Percentiles rank a stretch among this genome's conserved stretches.
These are phyloP conservation scores for Exserohilum turcica DNA, from an alignment of 2,329 filamentous ascomycete genomes.

Conservation along the genomic window DNA sequence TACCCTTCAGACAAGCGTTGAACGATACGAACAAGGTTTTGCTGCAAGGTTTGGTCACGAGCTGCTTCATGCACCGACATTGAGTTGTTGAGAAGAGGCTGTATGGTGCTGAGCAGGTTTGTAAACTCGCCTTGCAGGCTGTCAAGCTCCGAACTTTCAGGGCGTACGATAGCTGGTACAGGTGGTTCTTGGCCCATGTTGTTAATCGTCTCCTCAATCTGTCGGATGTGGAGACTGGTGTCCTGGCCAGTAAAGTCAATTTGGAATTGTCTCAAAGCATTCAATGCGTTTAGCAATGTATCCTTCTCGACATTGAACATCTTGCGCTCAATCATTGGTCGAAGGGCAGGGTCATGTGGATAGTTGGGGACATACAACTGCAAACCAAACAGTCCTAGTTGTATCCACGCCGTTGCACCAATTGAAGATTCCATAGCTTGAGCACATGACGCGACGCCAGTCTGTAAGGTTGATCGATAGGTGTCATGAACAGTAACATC, in stretches of 20 bases:
- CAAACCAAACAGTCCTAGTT: conserved; percentile 75
- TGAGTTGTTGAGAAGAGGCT: conserved; percentile 32
- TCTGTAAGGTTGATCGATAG: conserved; percentile 44
- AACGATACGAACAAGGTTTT: conserved; percentile 71
- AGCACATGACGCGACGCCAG: conserved; percentile 21
- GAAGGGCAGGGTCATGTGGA: conserved; percentile 77
- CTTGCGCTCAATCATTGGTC: conserved; percentile 65
- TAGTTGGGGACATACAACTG: conserved; percentile 84
- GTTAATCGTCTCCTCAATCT: conserved; percentile 66
- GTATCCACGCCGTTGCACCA: conserved; percentile 67
- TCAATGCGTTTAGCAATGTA: conserved; percentile 62
- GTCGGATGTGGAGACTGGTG: conserved; percentile 68
- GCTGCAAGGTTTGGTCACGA: conserved; percentile 49
- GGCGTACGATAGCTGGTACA: conserved; percentile 72
- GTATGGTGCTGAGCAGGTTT: conserved; percentile 63
- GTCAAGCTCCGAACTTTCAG: conserved; percentile 68
- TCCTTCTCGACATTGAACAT: conserved; percentile 62
- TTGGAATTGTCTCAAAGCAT: conserved; percentile 70
- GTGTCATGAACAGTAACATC: conserved; percentile 16
- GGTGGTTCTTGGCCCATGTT: conserved; percentile 70
- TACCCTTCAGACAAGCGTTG: conserved; percentile 72
- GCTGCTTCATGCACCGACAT: conserved; percentile 33
- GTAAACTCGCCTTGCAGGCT: conserved; percentile 82
- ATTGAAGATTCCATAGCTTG: not conserved
- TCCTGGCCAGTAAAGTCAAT: conserved; percentile 68